Base-by-base conservation (phyloP, 306 rosid species). In the Dryas alaskensis region DNA sequence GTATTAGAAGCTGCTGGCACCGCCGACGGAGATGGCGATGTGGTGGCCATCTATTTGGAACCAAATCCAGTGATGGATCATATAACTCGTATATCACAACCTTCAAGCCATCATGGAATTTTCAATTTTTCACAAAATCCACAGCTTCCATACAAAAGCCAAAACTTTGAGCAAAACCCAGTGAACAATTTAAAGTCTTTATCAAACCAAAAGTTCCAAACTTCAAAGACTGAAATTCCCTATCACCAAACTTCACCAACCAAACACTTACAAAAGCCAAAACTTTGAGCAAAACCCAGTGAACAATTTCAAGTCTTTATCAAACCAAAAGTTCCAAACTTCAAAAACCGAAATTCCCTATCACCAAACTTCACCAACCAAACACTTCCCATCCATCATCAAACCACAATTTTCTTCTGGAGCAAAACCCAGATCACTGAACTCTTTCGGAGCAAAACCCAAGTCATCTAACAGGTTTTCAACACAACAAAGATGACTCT, bases 11-110 rank as follows among this genome's bases (percentile, higher is more conserved):
- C 62, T 46, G 89, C 85, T 60, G 90, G 78, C 44, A 80, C 61
- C 7, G 83, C 73, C 39, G 82, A 54, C 55, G 93, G 92, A 37
- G 93, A 84, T 65, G 97, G 93, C 58, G 92, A 80, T 50, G 66
- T 62, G 25, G 84, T 82, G 39, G 91, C 88, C 98, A 93, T 93
- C 65, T 68, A 12, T 4, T 22, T 44, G 58, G 14, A 77, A 76
- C 17, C 75, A 78, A 78, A 79, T n/a, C 69, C 43, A 66, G 52
- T 7, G 40, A 72, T 31, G 55, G 58, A 31, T 48, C 67, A 76
- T 63, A 25, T 53, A 65, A 52, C 68, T 69, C 72, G 51, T 67
- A 64, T 75, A 10, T 45, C 55, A 64, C 40, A 78, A 81, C 49
- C 78, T 46, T 62, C 79, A 75, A 65, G 10, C 48, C 27, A 55